These are phyloP conservation scores for Monosporozyma aerobia DNA, from an alignment of 805 yeast genomes.

Conservation along the genomic window DNA sequence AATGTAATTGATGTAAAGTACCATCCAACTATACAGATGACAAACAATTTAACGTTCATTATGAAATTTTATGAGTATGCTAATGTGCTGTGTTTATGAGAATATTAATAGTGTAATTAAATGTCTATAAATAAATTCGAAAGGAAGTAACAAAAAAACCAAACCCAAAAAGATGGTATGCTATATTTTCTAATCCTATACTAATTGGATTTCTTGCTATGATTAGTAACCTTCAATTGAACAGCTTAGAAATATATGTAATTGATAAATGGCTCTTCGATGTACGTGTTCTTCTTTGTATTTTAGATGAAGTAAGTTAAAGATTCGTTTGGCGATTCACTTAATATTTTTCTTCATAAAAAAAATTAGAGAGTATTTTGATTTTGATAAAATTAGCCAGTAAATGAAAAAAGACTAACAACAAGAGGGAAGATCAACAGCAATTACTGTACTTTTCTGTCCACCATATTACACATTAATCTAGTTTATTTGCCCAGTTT, in stretches of 20 bases:
- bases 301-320: neutral
- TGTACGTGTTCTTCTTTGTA: neutral
- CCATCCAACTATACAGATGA: slow-evolving; percentile 43
- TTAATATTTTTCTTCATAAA: neutral
- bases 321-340: neutral
- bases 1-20: slow-evolving; percentile 59
- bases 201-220: no score
- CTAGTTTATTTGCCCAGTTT: no score
- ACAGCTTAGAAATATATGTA: neutral
- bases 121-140: neutral
- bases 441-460: no score
- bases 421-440: no score
- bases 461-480: no score
- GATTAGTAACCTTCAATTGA: no score
- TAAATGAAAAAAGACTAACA: neutral
- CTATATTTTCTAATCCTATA: no score
- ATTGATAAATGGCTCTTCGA: neutral
- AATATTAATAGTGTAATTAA: neutral
- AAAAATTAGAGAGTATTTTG: neutral
- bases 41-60: slow-evolving; percentile 2
- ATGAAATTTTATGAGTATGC: neutral
- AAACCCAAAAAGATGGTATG: no score
- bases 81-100: neutral
- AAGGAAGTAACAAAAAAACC: no score
- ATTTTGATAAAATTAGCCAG: neutral